A percentile compares a stretch with the other conserved stretches of the same genome.
Conservation (phyloP, 208 protist genomes). For the Blastocrithidia nonstop region DNA sequence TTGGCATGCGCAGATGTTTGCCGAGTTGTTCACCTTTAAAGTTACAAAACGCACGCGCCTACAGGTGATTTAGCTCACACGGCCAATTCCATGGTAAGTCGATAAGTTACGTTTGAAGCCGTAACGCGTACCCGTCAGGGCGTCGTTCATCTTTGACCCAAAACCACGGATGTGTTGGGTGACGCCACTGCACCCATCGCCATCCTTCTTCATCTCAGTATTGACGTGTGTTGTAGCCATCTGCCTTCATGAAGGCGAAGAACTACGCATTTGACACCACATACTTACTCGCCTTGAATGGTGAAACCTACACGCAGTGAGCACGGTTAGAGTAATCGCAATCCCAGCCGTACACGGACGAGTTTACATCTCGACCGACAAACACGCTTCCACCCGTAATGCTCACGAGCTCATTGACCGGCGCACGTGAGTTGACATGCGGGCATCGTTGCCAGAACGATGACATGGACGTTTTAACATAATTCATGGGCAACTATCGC, state of each 20-base stretch:
- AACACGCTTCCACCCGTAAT: constrained; percentile 54
- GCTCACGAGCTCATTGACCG: constrained; percentile 63
- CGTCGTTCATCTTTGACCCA: constrained; percentile 77
- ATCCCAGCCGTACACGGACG: constrained; percentile 91
- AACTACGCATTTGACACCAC: constrained; percentile 93
- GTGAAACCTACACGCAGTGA: constrained; percentile 56
- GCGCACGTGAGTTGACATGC: constrained; percentile 21
- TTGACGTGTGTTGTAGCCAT: constrained; percentile 78
- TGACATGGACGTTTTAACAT: constrained; percentile 34
- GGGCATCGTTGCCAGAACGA: constrained; percentile 65
- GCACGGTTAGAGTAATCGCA: constrained; percentile 87
- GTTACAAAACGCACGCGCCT: constrained; percentile 89
- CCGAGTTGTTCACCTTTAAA: constrained; percentile 81
- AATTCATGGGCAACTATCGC: constrained; percentile 84
- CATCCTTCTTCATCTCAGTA: constrained; percentile 95
- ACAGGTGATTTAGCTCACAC: constrained; percentile 91
- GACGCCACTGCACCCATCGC: constrained; percentile 88
- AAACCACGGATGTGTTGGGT: constrained; percentile 85
- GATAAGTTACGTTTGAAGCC: constrained; percentile 83
- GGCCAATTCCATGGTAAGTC: constrained; percentile 92
- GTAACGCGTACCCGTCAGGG: constrained; percentile 68
- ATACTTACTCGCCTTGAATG: constrained; percentile 89
- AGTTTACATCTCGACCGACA: constrained; percentile 55
- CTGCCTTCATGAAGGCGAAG: constrained; percentile 82
- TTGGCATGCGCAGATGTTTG: constrained; percentile 73